These are phyloP conservation scores for Alternaria metachromatica DNA, from an alignment of 2,329 filamentous ascomycete genomes.

Conservation along the genomic window DNA sequence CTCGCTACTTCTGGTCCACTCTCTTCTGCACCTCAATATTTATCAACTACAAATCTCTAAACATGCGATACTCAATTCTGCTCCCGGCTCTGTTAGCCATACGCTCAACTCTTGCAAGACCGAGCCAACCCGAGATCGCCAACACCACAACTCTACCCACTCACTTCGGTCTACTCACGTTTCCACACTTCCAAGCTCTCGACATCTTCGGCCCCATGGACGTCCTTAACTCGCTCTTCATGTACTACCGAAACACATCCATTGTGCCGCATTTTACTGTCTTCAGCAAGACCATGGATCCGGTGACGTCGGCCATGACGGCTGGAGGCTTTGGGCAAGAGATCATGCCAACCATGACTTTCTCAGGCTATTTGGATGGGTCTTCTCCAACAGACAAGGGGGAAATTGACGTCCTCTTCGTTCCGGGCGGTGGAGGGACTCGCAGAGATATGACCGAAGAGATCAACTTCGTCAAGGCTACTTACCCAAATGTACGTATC, in stretches of 20 bases:
- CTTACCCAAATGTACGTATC: slow-evolving; percentile 55
- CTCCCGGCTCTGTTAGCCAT: slow-evolving; percentile 15
- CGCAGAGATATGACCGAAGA: slow-evolving; percentile 43
- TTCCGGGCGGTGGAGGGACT: slow-evolving; percentile 67
- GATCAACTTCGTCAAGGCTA: slow-evolving; percentile 57
- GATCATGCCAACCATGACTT: slow-evolving; percentile 61
- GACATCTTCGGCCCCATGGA: slow-evolving; percentile 56
- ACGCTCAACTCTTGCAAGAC: slow-evolving; percentile 11
- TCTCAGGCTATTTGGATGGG: slow-evolving; percentile 57
- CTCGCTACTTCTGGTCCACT: not conserved
- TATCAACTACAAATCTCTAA: not conserved
- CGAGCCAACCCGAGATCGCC: slow-evolving; percentile 18
- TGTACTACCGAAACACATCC: slow-evolving; percentile 29
- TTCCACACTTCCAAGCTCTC: slow-evolving; percentile 37
- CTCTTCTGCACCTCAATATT: not conserved
- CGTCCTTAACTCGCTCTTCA: slow-evolving; percentile 47
- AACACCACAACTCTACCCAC: slow-evolving; percentile 33
- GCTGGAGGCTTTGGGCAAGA: slow-evolving; percentile 43
- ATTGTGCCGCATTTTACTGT: slow-evolving; percentile 32
- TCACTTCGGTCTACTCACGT: slow-evolving; percentile 32
- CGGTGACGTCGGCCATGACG: slow-evolving; percentile 33
- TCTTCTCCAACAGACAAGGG: too few species aligned
- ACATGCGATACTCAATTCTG: slow-evolving; percentile 19
- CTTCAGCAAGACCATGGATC: slow-evolving; percentile 35
- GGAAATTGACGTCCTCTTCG: slow-evolving; percentile 66